phyloP scores from a whole-genome alignment of 352 stramenopile species.

The Pythium sukuiense region DNA sequence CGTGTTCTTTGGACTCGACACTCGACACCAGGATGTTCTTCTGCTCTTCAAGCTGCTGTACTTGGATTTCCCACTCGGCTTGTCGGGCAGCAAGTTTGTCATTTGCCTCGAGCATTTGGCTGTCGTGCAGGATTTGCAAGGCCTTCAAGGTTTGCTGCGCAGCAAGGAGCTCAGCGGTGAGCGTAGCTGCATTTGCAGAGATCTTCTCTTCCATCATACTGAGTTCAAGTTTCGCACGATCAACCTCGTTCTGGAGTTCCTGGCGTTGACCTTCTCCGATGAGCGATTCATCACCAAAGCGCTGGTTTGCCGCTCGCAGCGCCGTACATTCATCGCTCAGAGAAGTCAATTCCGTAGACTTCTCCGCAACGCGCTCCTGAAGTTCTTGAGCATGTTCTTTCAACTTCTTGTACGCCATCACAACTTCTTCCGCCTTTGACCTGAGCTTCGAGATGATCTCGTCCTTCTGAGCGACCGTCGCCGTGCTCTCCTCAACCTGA shows the following conservation, averaged over 20 bases:
- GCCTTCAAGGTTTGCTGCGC: background rate
- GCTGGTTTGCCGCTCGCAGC: constrained; percentile 2
- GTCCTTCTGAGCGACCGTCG: constrained; percentile 33
- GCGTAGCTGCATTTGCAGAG: background rate
- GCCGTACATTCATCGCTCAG: constrained; percentile 25
- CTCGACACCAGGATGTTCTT: constrained; percentile 21
- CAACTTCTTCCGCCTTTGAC: constrained; percentile 60
- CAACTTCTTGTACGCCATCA: constrained; percentile 57
- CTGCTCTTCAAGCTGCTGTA: constrained; percentile 18
- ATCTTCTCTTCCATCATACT: constrained; percentile 5
- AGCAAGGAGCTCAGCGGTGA: constrained; percentile 6
- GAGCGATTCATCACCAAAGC: background rate
- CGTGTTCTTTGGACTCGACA: constrained; percentile 29
- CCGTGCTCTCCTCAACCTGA: background rate
- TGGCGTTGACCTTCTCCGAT: background rate
- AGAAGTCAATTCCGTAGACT: constrained; percentile 9
- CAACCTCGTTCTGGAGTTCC: constrained; percentile 8
- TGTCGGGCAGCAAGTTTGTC: background rate
- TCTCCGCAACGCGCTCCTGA: constrained; percentile 41
- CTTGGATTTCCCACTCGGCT: background rate
- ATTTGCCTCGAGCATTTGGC: background rate
- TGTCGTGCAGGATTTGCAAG: background rate
- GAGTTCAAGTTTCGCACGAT: background rate
- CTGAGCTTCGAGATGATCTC: constrained; percentile 57
- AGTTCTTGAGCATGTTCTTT: constrained; percentile 49